phyloP scores from a whole-genome alignment of 2,329 filamentous ascomycete genomes.

The Cyclaneusma minus region DNA sequence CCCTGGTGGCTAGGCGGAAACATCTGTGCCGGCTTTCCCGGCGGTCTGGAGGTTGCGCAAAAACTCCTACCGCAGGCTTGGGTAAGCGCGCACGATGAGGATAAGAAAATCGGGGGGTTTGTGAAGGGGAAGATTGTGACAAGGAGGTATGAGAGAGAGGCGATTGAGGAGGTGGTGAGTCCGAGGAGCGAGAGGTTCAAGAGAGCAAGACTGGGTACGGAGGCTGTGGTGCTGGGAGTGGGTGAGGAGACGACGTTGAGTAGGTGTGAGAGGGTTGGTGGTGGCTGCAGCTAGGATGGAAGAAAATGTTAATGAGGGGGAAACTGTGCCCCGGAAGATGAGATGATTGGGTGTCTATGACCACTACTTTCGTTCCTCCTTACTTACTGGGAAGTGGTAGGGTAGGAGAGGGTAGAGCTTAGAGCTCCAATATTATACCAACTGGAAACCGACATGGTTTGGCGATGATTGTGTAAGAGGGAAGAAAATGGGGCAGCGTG shows the following conservation, averaged over 20 bases:
- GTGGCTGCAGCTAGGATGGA: no score
- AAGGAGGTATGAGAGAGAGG: slow-evolving; percentile 25
- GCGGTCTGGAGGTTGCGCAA: slow-evolving; percentile 38
- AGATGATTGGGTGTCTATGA: no score
- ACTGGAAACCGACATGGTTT: no score
- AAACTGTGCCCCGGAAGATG: no score
- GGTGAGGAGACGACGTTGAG: slow-evolving; percentile 28
- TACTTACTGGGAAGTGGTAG: no score
- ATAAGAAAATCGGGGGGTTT: slow-evolving; percentile 37
- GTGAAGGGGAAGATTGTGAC: slow-evolving; percentile 34
- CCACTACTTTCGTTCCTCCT: no score
- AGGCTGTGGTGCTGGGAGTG: slow-evolving; percentile 24
- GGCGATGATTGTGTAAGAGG: no score
- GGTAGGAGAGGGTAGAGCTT: no score
- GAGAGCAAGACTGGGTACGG: slow-evolving; percentile 16
- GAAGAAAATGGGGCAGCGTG: no score
- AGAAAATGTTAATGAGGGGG: no score
- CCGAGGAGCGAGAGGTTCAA: slow-evolving; percentile 11
- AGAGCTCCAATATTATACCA: no score
- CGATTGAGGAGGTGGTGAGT: slow-evolving; percentile 24
- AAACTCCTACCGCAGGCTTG: slow-evolving; percentile 37
- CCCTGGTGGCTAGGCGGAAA: slow-evolving; percentile 47
- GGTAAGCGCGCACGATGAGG: slow-evolving; percentile 46
- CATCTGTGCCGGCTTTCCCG: slow-evolving; percentile 37
- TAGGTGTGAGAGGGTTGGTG: no score